Conservation (phyloP, 2,329 filamentous ascomycete species). For the Epichloe sp. region DNA sequence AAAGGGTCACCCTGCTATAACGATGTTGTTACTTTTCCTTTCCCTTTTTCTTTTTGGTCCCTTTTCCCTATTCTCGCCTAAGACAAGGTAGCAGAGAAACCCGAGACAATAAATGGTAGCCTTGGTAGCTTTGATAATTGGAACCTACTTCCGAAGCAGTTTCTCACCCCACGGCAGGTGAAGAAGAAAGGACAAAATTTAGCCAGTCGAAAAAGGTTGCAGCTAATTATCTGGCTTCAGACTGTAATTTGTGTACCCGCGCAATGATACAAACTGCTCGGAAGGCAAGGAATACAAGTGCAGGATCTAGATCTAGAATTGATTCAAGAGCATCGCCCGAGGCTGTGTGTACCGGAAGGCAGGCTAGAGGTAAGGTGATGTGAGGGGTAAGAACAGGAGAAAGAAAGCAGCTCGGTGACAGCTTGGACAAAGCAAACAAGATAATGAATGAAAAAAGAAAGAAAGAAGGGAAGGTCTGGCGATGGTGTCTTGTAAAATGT, state of each 20-base stretch:
- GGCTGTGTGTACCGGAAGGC: neutral
- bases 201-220: neutral
- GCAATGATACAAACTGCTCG: neutral
- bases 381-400: neutral
- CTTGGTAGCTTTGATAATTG: neutral
- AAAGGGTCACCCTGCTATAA: neutral
- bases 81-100: neutral
- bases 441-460: neutral
- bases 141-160: neutral
- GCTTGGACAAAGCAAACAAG: neutral
- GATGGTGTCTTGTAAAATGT: neutral
- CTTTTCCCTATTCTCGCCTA: neutral
- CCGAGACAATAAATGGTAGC: neutral
- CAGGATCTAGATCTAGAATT: neutral
- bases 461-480: neutral
- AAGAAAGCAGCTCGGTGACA: neutral
- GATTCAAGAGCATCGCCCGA: neutral
- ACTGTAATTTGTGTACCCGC: neutral
- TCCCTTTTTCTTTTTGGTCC: neutral
- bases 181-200: conserved; percentile 4
- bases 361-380: neutral
- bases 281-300: neutral
- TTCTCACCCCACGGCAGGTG: neutral
- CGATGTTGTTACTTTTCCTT: neutral
- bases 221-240: neutral